phyloP scores from a whole-genome alignment of 2,329 filamentous ascomycete genomes.

The Aspergillus puulaauensis region DNA sequence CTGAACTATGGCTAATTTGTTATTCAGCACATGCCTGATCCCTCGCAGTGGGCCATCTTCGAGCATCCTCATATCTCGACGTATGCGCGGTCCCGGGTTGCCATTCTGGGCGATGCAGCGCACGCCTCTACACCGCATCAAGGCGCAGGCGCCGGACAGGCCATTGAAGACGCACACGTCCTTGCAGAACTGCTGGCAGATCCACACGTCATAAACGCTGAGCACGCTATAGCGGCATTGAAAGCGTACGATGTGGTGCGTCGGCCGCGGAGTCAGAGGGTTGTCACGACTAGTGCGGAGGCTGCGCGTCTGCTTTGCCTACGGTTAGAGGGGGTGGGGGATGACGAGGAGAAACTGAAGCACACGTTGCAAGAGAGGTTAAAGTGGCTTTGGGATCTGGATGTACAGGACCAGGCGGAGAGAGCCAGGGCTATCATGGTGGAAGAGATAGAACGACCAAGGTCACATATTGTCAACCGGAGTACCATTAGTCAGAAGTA shows the following conservation, averaged over 20 bases:
- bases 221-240: constrained; percentile 48
- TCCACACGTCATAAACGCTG: constrained; percentile 22
- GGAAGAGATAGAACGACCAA: neutral
- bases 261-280: constrained; percentile 49
- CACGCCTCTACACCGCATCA: constrained; percentile 40
- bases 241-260: constrained; percentile 53
- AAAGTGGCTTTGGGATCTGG: constrained; percentile 35
- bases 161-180: constrained; percentile 39
- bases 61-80: constrained; percentile 32
- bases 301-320: constrained; percentile 36
- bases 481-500: no score
- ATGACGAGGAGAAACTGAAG: constrained; percentile 27
- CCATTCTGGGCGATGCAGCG: constrained; percentile 40
- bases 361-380: constrained; percentile 24
- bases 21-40: constrained; percentile 28
- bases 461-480: neutral
- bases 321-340: constrained; percentile 24
- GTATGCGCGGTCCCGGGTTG: constrained; percentile 29
- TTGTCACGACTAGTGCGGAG: constrained; percentile 52
- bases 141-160: constrained; percentile 40
- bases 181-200: constrained; percentile 49
- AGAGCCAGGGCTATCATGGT: constrained; percentile 14
- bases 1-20: no score
- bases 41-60: constrained; percentile 39
- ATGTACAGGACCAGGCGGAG: constrained; percentile 30